phyloP scores from a whole-genome alignment of 2,329 filamentous ascomycete genomes.

The Curvularia sp. region DNA sequence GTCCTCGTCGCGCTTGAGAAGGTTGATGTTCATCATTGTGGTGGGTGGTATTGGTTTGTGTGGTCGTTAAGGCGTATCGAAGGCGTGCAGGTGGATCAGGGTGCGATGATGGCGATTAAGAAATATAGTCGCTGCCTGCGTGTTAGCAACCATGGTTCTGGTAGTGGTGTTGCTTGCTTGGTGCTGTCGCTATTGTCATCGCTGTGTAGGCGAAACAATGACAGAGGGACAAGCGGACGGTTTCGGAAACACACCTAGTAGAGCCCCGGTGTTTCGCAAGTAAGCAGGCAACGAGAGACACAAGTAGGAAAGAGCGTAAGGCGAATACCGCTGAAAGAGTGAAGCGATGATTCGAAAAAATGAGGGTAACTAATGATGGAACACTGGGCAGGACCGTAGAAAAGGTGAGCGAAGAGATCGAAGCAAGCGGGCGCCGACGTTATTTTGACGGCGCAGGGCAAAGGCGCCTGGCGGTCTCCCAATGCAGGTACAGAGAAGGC shows the following conservation, averaged over 20 bases:
- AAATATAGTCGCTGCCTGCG: slow-evolving; percentile 35
- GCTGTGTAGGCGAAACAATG: slow-evolving; percentile 25
- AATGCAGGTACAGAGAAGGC: slow-evolving; percentile 23
- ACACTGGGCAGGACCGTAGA: slow-evolving; percentile 32
- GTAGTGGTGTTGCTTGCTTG: slow-evolving; percentile 13
- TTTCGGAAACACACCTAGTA: slow-evolving; percentile 39
- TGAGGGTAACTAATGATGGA: slow-evolving; percentile 33
- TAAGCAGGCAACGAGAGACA: slow-evolving; percentile 33
- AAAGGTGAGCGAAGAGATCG: slow-evolving; percentile 46
- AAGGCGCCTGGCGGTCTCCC: slow-evolving; percentile 23
- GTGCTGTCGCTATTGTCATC: slow-evolving; percentile 21
- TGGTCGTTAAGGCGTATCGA: slow-evolving; percentile 33
- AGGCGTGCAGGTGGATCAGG: slow-evolving; percentile 28
- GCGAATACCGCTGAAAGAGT: slow-evolving; percentile 68
- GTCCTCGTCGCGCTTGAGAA: slow-evolving; percentile 58
- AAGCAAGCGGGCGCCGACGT: slow-evolving; percentile 21
- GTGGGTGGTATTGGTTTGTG: slow-evolving; percentile 9
- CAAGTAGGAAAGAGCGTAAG: slow-evolving; percentile 48
- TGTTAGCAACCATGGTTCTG: slow-evolving; percentile 29
- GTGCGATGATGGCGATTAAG: slow-evolving; percentile 31
- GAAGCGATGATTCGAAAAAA: slow-evolving; percentile 60
- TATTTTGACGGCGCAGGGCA: slow-evolving; percentile 33
- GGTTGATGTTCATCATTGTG: slow-evolving; percentile 54
- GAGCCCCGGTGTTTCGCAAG: slow-evolving; percentile 21
- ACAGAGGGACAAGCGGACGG: slow-evolving; percentile 19